Conservation (phyloP, 768 basidiomycete species). For the Amanita rimosa region DNA sequence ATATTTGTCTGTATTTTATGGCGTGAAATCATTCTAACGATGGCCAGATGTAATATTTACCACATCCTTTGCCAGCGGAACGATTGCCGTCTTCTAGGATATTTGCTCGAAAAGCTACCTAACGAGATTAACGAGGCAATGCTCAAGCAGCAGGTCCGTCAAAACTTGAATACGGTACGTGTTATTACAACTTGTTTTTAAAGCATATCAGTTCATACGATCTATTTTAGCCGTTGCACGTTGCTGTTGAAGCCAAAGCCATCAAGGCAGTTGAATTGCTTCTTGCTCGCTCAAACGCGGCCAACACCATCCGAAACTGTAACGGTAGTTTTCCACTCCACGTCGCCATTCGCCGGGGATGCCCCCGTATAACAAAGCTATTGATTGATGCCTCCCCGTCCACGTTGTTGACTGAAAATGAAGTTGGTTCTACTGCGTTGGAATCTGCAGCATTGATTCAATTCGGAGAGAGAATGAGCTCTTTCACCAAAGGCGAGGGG, state of each 20-base stretch:
- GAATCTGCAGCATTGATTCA: slow-evolving; percentile 24
- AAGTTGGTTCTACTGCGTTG: slow-evolving; percentile 31
- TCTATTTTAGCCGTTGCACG: slow-evolving; percentile 34
- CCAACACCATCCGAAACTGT: slow-evolving; percentile 29
- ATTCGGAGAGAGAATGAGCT: slow-evolving; percentile 10
- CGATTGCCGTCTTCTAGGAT: slow-evolving; percentile 22
- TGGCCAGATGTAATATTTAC: slow-evolving; percentile 42
- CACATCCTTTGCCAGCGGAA: slow-evolving; percentile 29
- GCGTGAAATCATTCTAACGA: neutral
- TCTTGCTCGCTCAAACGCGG: slow-evolving; percentile 23
- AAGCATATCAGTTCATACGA: neutral
- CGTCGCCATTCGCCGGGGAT: slow-evolving; percentile 25
- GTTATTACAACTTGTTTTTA: neutral
- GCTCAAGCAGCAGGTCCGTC: slow-evolving; percentile 9
- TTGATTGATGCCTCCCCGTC: slow-evolving; percentile 27
- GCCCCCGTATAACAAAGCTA: slow-evolving; percentile 21
- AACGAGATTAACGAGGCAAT: slow-evolving; percentile 15
- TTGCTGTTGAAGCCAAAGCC: slow-evolving; percentile 31
- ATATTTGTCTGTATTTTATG: slow-evolving; percentile 7
- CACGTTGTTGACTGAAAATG: slow-evolving; percentile 36
- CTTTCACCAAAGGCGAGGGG: neutral
- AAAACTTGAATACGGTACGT: slow-evolving; percentile 11
- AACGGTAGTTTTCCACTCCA: slow-evolving; percentile 45
- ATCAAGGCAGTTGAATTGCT: slow-evolving; percentile 22
- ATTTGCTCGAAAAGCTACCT: slow-evolving; percentile 40